phyloP scores from a whole-genome alignment of 257 asterid species.

The Nicotiana attenuata region DNA sequence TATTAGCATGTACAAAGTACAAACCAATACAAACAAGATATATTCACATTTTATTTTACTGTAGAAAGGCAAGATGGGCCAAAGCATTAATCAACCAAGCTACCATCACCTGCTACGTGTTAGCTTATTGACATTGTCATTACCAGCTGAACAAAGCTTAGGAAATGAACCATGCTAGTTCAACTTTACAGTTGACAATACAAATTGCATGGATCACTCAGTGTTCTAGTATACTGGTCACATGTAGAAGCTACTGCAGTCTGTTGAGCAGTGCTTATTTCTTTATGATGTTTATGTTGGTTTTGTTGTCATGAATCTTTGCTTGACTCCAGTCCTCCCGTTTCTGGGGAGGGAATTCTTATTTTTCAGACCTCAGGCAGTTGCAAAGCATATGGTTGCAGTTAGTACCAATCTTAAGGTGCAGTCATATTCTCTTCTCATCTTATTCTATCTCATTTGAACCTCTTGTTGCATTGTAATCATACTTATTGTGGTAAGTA shows the following conservation, averaged over 20 bases:
- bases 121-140: background rate
- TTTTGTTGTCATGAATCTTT: background rate
- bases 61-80: background rate
- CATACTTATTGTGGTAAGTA: conserved; percentile 9
- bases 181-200: background rate
- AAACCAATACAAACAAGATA: background rate
- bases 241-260: background rate
- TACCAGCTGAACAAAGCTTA: background rate
- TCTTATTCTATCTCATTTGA: background rate
- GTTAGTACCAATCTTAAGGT: conserved; percentile 96
- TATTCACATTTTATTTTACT: background rate
- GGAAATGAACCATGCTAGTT: background rate
- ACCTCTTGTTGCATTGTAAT: conserved; percentile 15
- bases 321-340: background rate
- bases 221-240: background rate
- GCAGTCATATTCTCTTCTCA: conserved; percentile 21
- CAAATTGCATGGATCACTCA: background rate
- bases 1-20: background rate
- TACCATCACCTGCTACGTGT: background rate
- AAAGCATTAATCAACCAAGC: background rate
- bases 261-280: background rate
- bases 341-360: background rate
- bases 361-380: conserved; percentile 79
- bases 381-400: conserved; percentile 98
- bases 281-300: background rate